Percentiles rank a stretch among this genome's conserved stretches.
Conservation (phyloP, 305 asterid genomes). For the Petunia hybrid region DNA sequence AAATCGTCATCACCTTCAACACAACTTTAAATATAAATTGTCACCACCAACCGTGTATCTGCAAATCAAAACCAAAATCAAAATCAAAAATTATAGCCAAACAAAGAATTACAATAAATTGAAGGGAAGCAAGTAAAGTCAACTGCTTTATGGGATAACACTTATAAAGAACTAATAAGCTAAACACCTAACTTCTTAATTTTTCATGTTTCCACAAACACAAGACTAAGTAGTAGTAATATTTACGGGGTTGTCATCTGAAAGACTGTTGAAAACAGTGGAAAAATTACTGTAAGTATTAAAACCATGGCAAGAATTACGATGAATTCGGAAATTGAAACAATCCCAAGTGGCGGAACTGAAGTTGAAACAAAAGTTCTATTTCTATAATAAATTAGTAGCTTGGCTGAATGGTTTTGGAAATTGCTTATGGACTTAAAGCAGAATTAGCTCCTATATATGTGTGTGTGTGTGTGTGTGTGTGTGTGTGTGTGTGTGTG, state of each 20-base stretch:
- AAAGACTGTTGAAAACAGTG: constrained; percentile 35
- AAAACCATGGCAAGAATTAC: constrained; percentile 28
- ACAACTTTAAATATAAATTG: no score
- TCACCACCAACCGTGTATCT: no score
- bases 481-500: no score
- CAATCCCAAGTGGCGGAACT: constrained; percentile 35
- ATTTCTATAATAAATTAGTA: constrained; percentile 25
- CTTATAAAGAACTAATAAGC: neutral
- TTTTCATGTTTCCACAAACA: no score
- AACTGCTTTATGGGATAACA: neutral
- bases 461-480: no score
- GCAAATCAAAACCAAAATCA: no score
- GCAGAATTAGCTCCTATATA: constrained; percentile 32
- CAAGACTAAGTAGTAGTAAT: neutral
- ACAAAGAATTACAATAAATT: neutral
- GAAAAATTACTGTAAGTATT: constrained; percentile 10
- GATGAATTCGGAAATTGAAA: constrained; percentile 35
- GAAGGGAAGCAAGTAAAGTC: neutral
- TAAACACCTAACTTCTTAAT: neutral
- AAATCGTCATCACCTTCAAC: no score
- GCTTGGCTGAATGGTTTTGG: constrained; percentile 30
- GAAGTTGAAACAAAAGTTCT: constrained; percentile 11
- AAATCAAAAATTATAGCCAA: neutral
- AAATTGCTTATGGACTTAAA: constrained; percentile 34
- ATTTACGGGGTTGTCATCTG: constrained; percentile 44